phyloP scores from a whole-genome alignment of 176 grass and related monocot genomes.

The Cenchrus fungigraminus region DNA sequence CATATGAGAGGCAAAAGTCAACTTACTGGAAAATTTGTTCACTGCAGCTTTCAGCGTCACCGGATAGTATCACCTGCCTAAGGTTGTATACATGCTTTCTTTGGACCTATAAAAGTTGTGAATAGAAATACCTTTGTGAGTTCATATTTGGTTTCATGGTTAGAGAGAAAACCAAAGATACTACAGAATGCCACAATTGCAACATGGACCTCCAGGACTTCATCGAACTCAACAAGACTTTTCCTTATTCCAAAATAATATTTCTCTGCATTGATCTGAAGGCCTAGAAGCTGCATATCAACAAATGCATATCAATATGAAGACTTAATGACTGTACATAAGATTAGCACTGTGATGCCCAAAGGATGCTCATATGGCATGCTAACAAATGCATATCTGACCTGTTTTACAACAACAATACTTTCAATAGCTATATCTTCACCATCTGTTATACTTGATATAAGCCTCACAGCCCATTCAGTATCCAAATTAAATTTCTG shows the following conservation, averaged over 20 bases:
- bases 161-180: neutral
- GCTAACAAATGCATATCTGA: conserved; percentile 38
- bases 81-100: conserved; percentile 96
- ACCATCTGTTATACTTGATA: conserved; percentile 93
- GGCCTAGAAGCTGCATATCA: conserved; percentile 73
- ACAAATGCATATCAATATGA: neutral
- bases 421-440: conserved; percentile 89
- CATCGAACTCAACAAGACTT: conserved; percentile 98
- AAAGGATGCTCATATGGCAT: neutral
- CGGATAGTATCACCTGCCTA: conserved; percentile 95
- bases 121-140: conserved; percentile 20
- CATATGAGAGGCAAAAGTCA: conserved; percentile 31
- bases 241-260: conserved; percentile 97
- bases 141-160: conserved; percentile 3
- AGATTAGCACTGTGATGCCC: conserved; percentile 30
- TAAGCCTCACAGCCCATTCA: conserved; percentile 90
- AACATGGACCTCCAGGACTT: conserved; percentile 76
- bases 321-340: conserved; percentile 24
- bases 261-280: conserved; percentile 99
- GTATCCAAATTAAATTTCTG: conserved; percentile 98
- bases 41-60: conserved; percentile 76
- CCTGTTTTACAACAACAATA: conserved; percentile 85
- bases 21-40: conserved; percentile 94
- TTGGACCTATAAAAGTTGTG: conserved; percentile 73
- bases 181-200: neutral